Evolutionary conservation across 208 protist genomes (phyloP).

Genomic region (Crithidia sp.): DNA sequence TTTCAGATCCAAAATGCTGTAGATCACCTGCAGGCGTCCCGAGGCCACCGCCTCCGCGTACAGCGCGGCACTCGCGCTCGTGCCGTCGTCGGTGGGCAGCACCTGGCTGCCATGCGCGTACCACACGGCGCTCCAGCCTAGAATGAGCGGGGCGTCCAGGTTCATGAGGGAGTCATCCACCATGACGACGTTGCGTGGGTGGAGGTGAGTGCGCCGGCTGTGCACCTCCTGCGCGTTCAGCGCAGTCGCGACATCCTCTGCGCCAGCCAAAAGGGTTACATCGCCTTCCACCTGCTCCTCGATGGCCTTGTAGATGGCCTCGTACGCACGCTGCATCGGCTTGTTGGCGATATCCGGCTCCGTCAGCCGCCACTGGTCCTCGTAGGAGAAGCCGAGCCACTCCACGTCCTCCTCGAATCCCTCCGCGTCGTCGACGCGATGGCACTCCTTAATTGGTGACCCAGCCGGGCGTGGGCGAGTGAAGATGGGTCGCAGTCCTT

Average conservation of each 20-base stretch:
- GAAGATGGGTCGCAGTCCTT: slow-evolving; percentile 63
- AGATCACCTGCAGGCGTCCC: slow-evolving; percentile 53
- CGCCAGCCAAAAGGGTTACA: slow-evolving; percentile 4
- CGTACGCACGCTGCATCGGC: slow-evolving; percentile 63
- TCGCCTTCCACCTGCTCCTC: slow-evolving; percentile 35
- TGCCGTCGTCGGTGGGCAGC: slow-evolving; percentile 25
- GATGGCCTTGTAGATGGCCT: slow-evolving; percentile 54
- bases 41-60: slow-evolving; percentile 37
- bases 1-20: slow-evolving; percentile 64
- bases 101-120: slow-evolving; percentile 48
- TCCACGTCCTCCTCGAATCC: slow-evolving; percentile 42
- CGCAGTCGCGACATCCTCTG: not conserved
- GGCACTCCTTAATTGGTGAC: slow-evolving; percentile 35
- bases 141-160: slow-evolving; percentile 60
- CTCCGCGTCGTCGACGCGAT: slow-evolving; percentile 31
- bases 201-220: slow-evolving; percentile 32
- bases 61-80: slow-evolving; percentile 23
- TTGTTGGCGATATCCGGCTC: slow-evolving; percentile 68
- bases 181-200: slow-evolving; percentile 60
- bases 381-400: slow-evolving; percentile 72
- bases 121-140: slow-evolving; percentile 80
- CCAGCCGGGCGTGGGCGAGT: slow-evolving; percentile 26
- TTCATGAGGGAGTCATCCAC: slow-evolving; percentile 83
- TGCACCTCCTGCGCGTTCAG: slow-evolving; percentile 21
- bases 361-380: slow-evolving; percentile 81